Evolutionary conservation across 768 basidiomycete genomes (phyloP).

Genomic region (Kwoniella sp.): DNA sequence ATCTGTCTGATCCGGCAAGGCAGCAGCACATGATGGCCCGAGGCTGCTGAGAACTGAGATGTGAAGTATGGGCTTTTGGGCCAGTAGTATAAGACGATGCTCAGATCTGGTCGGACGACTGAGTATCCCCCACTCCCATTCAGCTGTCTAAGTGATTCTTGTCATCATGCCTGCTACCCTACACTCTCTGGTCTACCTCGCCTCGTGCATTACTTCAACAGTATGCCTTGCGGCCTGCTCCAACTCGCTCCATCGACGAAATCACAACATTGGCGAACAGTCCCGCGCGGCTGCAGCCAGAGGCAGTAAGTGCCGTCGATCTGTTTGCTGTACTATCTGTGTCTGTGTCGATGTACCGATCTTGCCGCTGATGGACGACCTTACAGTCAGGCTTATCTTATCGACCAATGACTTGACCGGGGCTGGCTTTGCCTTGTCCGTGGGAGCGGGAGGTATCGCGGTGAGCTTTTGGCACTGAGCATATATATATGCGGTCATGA

Average conservation of each 20-base stretch:
- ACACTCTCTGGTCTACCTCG: conserved; percentile 12
- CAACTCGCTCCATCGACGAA: conserved; percentile 15
- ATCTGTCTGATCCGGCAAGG: neutral
- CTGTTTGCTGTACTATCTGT: too few relatives aligned
- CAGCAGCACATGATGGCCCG: neutral
- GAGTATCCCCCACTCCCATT: neutral
- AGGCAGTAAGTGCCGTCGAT: conserved; percentile 4
- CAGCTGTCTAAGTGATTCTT: too few relatives aligned
- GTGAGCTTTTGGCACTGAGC: neutral
- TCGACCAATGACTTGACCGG: conserved; percentile 16
- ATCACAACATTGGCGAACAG: conserved; percentile 13
- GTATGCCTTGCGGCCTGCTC: conserved; percentile 17
- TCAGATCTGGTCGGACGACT: neutral
- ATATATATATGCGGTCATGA: neutral
- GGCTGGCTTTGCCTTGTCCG: conserved; percentile 17
- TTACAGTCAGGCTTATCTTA: conserved; percentile 12
- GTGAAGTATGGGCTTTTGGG: neutral
- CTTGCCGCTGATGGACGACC: neutral
- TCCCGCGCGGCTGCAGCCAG: conserved; percentile 4
- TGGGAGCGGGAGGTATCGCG: conserved; percentile 16
- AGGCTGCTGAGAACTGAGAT: too few relatives aligned
- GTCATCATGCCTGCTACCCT: conserved; percentile 6
- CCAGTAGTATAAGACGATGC: neutral
- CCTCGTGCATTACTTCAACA: neutral
- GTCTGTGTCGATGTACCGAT: neutral